phyloP scores from a whole-genome alignment of 169 alveolate species.

The Sarcocystis neurona region DNA sequence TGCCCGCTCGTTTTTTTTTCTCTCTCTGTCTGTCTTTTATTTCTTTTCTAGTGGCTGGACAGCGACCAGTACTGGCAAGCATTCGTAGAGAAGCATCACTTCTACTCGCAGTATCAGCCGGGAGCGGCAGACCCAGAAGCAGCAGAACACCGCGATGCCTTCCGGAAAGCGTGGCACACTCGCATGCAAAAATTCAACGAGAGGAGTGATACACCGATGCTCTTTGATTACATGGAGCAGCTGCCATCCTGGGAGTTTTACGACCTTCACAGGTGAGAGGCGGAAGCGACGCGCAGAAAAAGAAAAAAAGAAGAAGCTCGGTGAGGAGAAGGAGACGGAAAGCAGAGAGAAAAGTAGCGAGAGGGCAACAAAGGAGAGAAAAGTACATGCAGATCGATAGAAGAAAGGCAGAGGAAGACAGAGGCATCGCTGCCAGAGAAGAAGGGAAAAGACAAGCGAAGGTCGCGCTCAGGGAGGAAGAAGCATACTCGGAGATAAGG shows the following conservation, averaged over 20 bases:
- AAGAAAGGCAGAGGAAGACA: too few relatives aligned
- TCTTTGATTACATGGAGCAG: conserved; percentile 79
- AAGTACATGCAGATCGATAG: too few relatives aligned
- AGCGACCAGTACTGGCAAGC: conserved; percentile 89
- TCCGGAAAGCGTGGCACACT: conserved; percentile 71
- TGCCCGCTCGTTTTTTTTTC: background rate
- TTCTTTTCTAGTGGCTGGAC: conserved; percentile 80
- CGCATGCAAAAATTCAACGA: conserved; percentile 80
- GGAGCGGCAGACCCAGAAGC: conserved; percentile 61
- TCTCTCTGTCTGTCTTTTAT: background rate
- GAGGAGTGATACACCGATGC: conserved; percentile 82
- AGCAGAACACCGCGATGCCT: conserved; percentile 12
- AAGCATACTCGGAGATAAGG: too few relatives aligned
- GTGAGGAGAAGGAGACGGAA: background rate
- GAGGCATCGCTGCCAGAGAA: too few relatives aligned
- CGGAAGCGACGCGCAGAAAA: background rate
- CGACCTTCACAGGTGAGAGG: conserved; percentile 77
- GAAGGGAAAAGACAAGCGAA: too few relatives aligned
- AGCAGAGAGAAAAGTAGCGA: background rate
- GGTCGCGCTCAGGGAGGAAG: too few relatives aligned
- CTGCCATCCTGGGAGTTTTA: conserved; percentile 86
- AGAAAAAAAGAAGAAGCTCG: background rate
- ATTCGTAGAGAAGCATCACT: conserved; percentile 82
- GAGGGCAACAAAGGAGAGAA: too few relatives aligned
- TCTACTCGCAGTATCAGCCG: conserved; percentile 56